Percentiles rank a stretch among this genome's conserved stretches.
phyloP scores from a whole-genome alignment of 257 asterid species.

The Nyctanthes arbortristis region DNA sequence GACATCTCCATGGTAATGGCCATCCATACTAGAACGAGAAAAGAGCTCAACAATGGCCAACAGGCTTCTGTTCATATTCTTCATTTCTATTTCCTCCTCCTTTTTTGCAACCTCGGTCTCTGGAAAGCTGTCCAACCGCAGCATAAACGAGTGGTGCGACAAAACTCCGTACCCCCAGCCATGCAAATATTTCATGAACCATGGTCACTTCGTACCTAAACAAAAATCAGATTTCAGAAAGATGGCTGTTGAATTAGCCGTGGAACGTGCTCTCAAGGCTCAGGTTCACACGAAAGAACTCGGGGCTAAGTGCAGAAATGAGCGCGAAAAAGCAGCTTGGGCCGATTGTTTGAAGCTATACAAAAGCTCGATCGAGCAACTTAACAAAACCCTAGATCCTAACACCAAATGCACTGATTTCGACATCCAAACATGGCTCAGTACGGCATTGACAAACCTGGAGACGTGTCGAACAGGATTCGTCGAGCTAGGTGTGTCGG shows the following conservation, averaged over 20 bases:
- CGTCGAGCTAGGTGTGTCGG: conserved; percentile 52
- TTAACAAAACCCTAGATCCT: conserved; percentile 55
- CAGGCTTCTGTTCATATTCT: conserved; percentile 25
- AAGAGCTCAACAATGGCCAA: conserved; percentile 16
- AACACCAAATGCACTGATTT: conserved; percentile 43
- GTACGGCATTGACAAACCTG: conserved; percentile 68
- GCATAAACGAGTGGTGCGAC: conserved; percentile 54
- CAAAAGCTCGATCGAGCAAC: conserved; percentile 43
- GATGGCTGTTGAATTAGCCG: conserved; percentile 42
- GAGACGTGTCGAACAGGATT: conserved; percentile 74
- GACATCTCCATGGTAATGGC: not conserved
- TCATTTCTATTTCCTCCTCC: conserved; percentile 30
- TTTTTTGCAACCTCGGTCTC: conserved; percentile 7
- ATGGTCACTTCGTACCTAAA: conserved; percentile 25
- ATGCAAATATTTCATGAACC: conserved; percentile 59
- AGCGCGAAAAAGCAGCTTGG: conserved; percentile 69
- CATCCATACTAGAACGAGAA: too few relatives aligned
- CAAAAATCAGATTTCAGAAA: conserved; percentile 49
- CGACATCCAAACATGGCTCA: conserved; percentile 76
- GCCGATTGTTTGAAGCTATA: conserved; percentile 65
- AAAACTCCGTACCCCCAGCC: conserved; percentile 68
- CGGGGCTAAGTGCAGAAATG: conserved; percentile 45
- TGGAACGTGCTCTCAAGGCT: conserved; percentile 49
- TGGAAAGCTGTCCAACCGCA: conserved; percentile 12
- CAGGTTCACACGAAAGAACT: conserved; percentile 39